These are phyloP conservation scores for Globisporangium nodosum DNA, from an alignment of 352 stramenopile species.

Conservation along the genomic window DNA sequence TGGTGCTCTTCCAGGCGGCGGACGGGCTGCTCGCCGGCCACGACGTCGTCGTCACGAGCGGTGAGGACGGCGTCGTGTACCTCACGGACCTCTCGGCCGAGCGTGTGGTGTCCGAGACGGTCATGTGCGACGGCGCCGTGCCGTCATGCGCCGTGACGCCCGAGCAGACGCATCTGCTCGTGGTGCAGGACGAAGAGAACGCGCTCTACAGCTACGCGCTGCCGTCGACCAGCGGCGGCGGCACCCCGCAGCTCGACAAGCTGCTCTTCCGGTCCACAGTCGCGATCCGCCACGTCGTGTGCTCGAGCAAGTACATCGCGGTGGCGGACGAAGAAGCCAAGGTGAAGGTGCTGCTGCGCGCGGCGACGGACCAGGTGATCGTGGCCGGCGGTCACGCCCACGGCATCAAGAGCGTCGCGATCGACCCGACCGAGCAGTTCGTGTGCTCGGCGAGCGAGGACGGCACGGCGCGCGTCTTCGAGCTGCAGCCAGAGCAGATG, in stretches of 20 bases:
- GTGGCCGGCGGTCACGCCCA: slow-evolving; percentile 55
- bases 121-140: slow-evolving; percentile 57
- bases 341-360: slow-evolving; percentile 59
- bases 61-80: slow-evolving; percentile 78
- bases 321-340: slow-evolving; percentile 71
- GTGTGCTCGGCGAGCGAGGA: slow-evolving; percentile 68
- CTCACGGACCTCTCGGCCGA: slow-evolving; percentile 62
- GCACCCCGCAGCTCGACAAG: slow-evolving; percentile 34
- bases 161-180: slow-evolving; percentile 58
- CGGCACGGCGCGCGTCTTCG: slow-evolving; percentile 62
- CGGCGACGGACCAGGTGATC: slow-evolving; percentile 54
- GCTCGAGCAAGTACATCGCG: slow-evolving; percentile 52
- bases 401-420: slow-evolving; percentile 62
- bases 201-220: slow-evolving; percentile 66
- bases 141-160: slow-evolving; percentile 63
- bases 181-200: slow-evolving; percentile 70
- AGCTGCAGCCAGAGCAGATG: slow-evolving; percentile 32
- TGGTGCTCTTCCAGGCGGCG: slow-evolving; percentile 40
- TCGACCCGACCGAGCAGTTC: slow-evolving; percentile 61
- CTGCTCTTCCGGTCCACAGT: slow-evolving; percentile 70
- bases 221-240: slow-evolving; percentile 29
- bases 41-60: slow-evolving; percentile 68
- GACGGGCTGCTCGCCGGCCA: slow-evolving; percentile 18
- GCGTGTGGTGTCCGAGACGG: slow-evolving; percentile 32
- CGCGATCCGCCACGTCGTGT: slow-evolving; percentile 64